Evolutionary conservation across 169 alveolate genomes (phyloP), one percentile per base, ranked within the genome.

Genomic region (Eimeria mitis): DNA sequence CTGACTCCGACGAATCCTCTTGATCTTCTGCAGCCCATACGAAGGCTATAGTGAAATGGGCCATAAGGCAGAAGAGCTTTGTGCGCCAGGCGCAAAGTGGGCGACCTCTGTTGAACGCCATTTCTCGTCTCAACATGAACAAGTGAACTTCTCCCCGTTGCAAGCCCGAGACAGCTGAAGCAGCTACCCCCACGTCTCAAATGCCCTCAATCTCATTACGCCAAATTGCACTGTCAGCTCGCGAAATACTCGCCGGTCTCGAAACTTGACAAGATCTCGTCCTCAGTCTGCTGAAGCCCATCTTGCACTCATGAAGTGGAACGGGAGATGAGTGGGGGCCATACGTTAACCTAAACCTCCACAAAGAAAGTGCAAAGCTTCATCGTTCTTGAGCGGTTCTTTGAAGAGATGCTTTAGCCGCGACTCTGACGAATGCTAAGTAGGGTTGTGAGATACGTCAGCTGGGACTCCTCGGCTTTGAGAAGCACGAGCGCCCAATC

Each of bases 1-100:
- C 76, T 3, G 73, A 52, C 34, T 83, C 90, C 75, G 65, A 42
- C 21, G 90, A 83, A 40, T 83, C 90, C 56, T 52, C 90, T 52
- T 83, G 76, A 28, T 83, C 90, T 83, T 54, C 63, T 52, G 90
- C 28, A 56, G 70, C 76, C 52, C 75, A 37, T 21, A 25, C 76
- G 76, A 83, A 16, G 34, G 73, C 75, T 52, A 56, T 21, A 16
- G 76, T 52, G 56, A 83, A 14, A 16, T 42, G 54, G 56, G 16
- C 59, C 5, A 19, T 25, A 40, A 83, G 54, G 73, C 31, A 56
- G 40, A 83, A 19, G 31, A 83, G 73, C 90, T 76, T 34, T 14
- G 56, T 42, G 23, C 52, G 54, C 90, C 90, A 83, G 37, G 76
- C 88, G 88, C 88, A 44, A 78, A 78, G 65, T 19, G 47, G 65